Evolutionary conservation across 2,329 filamentous ascomycete species (phyloP), one percentile per base, ranked within the genome.

Genomic region (Fusarium humuli): DNA sequence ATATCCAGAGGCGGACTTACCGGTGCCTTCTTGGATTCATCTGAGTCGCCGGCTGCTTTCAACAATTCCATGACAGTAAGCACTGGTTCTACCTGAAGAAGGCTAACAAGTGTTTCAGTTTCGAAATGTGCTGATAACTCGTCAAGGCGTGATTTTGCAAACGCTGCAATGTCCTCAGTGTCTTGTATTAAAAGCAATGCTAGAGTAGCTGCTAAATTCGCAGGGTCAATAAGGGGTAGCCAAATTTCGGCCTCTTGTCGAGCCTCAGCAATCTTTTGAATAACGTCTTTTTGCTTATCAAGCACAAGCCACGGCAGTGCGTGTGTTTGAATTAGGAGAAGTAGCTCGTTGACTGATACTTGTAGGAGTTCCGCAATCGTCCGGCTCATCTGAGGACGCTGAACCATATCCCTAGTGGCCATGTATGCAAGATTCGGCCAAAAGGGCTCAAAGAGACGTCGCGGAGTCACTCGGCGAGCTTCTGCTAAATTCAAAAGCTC

Each of bases 291-390:
- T 73, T 91, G 91, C 76, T 91, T 92, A 44, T 88, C 91, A 41
- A 97, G 83, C 5, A 99, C 92, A 20, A 99, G 85, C 81, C 93
- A 94, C 2, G 97, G 96, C 11, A 99, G 80, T 10, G 94, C 94
- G 73, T 96, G 88, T 16, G 88, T 86, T 77, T 98, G 94, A 11
- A 95, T 92, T 20, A 91, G 80, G 16, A 91, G 80, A 12, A 98
- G 84, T 46, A 98, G 89, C 55, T 92, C 89, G 45, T 90, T 85
- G 11, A 97, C 87, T 41, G 88, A 91, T 75, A 94, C 91, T 54
- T 91, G 90, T 40, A 98, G 84, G 30, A 98, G 81, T 69, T 97
- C 94, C 25, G 94, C 93, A 50, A 98, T 85, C 46, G 92, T 86
- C 58, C 92, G 90, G 48, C 90, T 91, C 76, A 94, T 92, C 73